phyloP scores from a whole-genome alignment of 768 basidiomycete genomes.

The Multifurca ochricompacta region DNA sequence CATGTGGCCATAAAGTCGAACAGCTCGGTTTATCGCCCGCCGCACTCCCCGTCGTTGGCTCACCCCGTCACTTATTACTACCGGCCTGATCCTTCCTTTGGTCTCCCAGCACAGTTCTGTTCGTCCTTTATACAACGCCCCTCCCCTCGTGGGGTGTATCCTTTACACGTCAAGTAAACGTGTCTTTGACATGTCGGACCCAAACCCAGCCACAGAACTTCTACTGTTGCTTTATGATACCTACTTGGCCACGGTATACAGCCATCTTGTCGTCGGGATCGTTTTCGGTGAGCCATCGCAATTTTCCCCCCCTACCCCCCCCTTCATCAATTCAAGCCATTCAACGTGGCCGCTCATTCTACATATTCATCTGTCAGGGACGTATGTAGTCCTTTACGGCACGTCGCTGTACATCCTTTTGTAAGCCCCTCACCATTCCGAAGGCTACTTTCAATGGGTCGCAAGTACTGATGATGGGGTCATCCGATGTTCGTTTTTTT shows the following conservation, averaged over 20 bases:
- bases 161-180: not conserved
- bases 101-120: too few relatives aligned
- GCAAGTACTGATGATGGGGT: not conserved
- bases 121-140: not conserved
- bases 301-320: too few relatives aligned
- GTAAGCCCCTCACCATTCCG: not conserved
- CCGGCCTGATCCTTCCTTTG: too few relatives aligned
- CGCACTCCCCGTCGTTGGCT: too few relatives aligned
- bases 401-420: constrained; percentile 13
- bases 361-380: too few relatives aligned
- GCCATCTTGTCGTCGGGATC: constrained; percentile 6
- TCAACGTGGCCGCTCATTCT: not conserved
- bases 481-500: not conserved
- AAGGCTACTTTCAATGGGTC: too few relatives aligned
- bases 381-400: constrained; percentile 5
- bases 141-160: not conserved
- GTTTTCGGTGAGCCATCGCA: constrained; percentile 4
- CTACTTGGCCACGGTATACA: constrained; percentile 1
- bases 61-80: too few relatives aligned
- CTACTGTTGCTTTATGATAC: constrained; percentile 1
- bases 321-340: too few relatives aligned
- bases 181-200: constrained; percentile 2
- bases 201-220: not conserved
- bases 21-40: too few relatives aligned
- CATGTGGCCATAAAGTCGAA: too few relatives aligned